Conservation (phyloP, 2,329 filamentous ascomycete genomes). For the Alternaria postmessia region DNA sequence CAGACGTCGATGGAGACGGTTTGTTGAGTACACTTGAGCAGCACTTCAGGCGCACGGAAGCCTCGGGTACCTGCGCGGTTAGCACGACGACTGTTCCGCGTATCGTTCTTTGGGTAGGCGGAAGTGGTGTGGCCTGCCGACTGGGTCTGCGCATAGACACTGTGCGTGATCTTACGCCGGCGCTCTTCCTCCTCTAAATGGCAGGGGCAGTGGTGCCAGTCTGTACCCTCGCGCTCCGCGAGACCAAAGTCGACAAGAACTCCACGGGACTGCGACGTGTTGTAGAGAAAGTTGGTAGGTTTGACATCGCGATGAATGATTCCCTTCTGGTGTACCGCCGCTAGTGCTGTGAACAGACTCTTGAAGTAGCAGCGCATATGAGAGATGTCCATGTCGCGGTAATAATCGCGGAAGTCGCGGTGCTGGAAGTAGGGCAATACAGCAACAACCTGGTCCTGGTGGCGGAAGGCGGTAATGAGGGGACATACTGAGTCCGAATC, state of each 20-base stretch:
- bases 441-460: constrained; percentile 93
- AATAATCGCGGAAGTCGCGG: constrained; percentile 93
- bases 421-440: constrained; percentile 96
- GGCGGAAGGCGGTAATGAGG: constrained; percentile 94
- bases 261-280: constrained; percentile 78
- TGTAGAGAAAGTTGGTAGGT: constrained; percentile 96
- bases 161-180: constrained; percentile 64
- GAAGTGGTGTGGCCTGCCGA: constrained; percentile 51
- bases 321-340: constrained; percentile 79
- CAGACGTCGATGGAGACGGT: constrained; percentile 93
- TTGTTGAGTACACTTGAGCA: constrained; percentile 96
- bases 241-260: constrained; percentile 99
- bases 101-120: constrained; percentile 90
- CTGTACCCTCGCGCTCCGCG: constrained; percentile 76
- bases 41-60: constrained; percentile 93
- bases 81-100: constrained; percentile 83
- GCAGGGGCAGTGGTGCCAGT: constrained; percentile 84
- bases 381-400: constrained; percentile 82
- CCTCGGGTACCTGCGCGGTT: constrained; percentile 95
- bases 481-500: constrained; percentile 88
- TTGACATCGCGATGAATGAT: constrained; percentile 98
- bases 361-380: constrained; percentile 92
- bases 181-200: constrained; percentile 70
- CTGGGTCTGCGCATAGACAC: constrained; percentile 66
- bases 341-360: constrained; percentile 84